Conservation (phyloP, 805 yeast species). For the Candida orba region DNA sequence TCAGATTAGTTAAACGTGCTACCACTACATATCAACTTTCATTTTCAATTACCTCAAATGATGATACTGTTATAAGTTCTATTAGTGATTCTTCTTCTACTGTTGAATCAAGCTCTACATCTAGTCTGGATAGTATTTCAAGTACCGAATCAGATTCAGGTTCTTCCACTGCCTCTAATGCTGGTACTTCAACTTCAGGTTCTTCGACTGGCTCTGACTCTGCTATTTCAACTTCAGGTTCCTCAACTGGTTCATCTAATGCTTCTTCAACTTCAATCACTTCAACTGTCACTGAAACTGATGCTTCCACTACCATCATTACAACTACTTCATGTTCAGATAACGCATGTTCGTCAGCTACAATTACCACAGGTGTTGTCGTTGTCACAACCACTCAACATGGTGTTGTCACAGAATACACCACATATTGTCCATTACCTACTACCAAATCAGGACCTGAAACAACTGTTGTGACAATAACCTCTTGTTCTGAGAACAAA, state of each 20-base stretch:
- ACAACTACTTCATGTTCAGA: conserved; percentile 14
- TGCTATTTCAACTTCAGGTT: neutral
- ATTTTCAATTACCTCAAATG: neutral
- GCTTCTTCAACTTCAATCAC: neutral
- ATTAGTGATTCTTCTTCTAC: neutral
- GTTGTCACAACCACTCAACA: conserved; percentile 18
- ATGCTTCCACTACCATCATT: conserved; percentile 3
- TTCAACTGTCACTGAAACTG: neutral
- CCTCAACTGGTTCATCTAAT: neutral
- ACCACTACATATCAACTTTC: too few species aligned
- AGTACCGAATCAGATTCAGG: neutral
- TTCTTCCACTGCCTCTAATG: neutral
- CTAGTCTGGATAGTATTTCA: neutral
- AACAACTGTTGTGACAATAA: neutral
- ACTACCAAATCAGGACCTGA: neutral
- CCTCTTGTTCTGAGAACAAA: neutral
- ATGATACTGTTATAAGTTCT: neutral
- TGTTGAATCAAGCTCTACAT: neutral
- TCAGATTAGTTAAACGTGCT: too few species aligned
- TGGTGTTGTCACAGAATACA: conserved; percentile 25
- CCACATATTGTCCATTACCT: conserved; percentile 31
- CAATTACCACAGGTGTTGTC: conserved; percentile 20
- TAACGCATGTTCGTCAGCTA: conserved; percentile 19
- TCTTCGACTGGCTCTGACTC: neutral
- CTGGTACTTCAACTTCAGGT: neutral